Percentiles rank a stretch among this genome's conserved stretches.
Conservation (phyloP, 495 filamentous ascomycete genomes). For the Penicillium ucsense region DNA sequence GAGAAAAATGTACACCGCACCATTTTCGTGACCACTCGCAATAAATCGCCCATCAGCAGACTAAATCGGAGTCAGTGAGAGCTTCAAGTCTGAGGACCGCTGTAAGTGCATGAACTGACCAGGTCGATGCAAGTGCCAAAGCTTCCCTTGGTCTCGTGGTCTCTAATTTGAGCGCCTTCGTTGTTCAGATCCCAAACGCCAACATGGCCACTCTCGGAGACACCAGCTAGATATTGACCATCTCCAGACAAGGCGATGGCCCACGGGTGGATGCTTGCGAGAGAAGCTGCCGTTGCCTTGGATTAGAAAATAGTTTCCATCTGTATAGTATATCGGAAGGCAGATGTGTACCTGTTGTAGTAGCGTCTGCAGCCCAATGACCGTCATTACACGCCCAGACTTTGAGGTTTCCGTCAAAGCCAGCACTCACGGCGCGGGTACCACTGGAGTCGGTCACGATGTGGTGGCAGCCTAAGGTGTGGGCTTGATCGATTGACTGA, state of each 20-base stretch:
- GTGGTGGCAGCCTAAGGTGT: slow-evolving; percentile 86
- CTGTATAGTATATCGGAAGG: background rate
- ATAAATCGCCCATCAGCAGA: slow-evolving; percentile 72
- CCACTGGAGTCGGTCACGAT: slow-evolving; percentile 61
- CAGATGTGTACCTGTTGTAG: slow-evolving; percentile 30
- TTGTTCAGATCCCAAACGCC: slow-evolving; percentile 72
- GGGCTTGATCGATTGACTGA: slow-evolving; percentile 66
- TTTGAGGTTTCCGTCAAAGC: slow-evolving; percentile 79
- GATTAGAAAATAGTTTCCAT: slow-evolving; percentile 1
- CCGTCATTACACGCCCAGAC: slow-evolving; percentile 58
- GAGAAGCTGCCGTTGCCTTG: slow-evolving; percentile 5
- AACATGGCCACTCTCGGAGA: slow-evolving; percentile 73
- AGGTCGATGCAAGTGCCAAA: slow-evolving; percentile 87
- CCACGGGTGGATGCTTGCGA: slow-evolving; percentile 55
- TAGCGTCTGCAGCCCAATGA: slow-evolving; percentile 42
- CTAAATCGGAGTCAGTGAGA: slow-evolving; percentile 22
- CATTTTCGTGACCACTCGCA: slow-evolving; percentile 87
- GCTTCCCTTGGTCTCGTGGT: slow-evolving; percentile 83
- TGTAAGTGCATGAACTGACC: slow-evolving; percentile 25
- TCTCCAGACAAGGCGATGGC: slow-evolving; percentile 74
- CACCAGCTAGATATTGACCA: slow-evolving; percentile 72
- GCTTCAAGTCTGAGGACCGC: no score
- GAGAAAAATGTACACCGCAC: slow-evolving; percentile 88
- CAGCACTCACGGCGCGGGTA: slow-evolving; percentile 63
- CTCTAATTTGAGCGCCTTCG: slow-evolving; percentile 49